Evolutionary conservation across 768 basidiomycete genomes (phyloP), one percentile per base, ranked within the genome.

Genomic region (Hericium alpestre): DNA sequence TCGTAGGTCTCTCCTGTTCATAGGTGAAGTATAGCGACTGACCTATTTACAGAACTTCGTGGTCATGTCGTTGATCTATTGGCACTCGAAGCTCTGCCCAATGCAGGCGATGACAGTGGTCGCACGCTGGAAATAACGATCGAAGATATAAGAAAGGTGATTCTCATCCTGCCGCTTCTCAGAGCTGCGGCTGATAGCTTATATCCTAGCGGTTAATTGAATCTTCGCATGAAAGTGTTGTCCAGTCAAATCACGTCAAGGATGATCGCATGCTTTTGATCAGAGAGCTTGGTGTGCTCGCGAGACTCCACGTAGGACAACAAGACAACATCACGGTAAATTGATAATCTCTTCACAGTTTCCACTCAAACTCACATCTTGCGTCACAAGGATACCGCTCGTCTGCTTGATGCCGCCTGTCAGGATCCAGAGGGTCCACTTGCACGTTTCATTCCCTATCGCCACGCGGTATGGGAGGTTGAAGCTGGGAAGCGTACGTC

Each of bases 381-480:
- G 32, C 32, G 32, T 12, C 3, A 47, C 39, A 22, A 54, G 22
- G 20, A 16, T 23, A 22, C 46, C 20, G 67, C 71, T 27, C 69
- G 71, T 18, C 68, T 84, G 38, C 66, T 81, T 39, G 64, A 70
- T 22, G 55, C 73, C 10, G 72, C 75, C 25, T 72, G 72, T 38
- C 64, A 69, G 10, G 66, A 70, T 40, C 65, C 66, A 7, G 53
- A 60, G 13, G 63, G 66, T 43, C 65, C 80, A 4, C 64, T 87
- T 10, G 58, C 68, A 22, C 78, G 76, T 56, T 67, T 85, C 38
- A 69, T 77, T 12, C 65, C 74, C 0, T 82, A 83, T 63, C 81
- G 80, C 59, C 83, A 83, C 59, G 66, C 81, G n/a, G 41, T 76
- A 32, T 86, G 84, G 86, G 59, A 70, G 9, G 58, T 67, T 18